Evolutionary conservation across 2,329 filamentous ascomycete species (phyloP).

Genomic region (Colletotrichum kahawae): DNA sequence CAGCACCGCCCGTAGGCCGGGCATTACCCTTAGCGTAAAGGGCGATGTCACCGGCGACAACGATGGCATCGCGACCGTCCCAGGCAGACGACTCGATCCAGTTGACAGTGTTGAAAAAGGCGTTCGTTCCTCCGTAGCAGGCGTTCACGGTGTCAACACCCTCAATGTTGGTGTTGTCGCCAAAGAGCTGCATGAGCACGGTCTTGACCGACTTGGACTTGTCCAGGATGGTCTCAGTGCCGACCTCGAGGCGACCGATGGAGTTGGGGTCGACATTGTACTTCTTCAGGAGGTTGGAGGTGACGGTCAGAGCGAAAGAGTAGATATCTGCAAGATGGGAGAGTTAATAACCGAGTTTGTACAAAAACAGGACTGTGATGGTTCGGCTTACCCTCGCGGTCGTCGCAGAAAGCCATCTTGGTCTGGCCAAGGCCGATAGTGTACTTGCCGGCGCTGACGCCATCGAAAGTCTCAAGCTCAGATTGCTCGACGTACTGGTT

Average conservation of each 20-base stretch:
- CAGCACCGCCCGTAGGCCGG: constrained; percentile 81
- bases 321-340: constrained; percentile 72
- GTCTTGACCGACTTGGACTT: constrained; percentile 93
- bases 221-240: constrained; percentile 85
- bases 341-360: constrained; percentile 24
- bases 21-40: constrained; percentile 85
- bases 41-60: constrained; percentile 82
- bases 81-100: constrained; percentile 88
- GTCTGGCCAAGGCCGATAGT: constrained; percentile 91
- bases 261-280: constrained; percentile 82
- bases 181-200: constrained; percentile 85
- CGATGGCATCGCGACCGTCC: constrained; percentile 83
- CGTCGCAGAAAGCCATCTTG: constrained; percentile 92
- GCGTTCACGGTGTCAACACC: constrained; percentile 85
- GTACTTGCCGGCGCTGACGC: constrained; percentile 82
- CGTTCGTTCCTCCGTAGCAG: constrained; percentile 87
- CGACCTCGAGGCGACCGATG: constrained; percentile 82
- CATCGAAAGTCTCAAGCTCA: constrained; percentile 87
- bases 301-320: constrained; percentile 80
- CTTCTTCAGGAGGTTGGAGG: constrained; percentile 79
- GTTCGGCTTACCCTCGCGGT: constrained; percentile 74
- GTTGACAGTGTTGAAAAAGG: constrained; percentile 82
- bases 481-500: constrained; percentile 80
- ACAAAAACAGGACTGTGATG: neutral
- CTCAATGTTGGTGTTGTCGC: constrained; percentile 83